phyloP scores from a whole-genome alignment of 345 rosid species.

The Punica granatum region DNA sequence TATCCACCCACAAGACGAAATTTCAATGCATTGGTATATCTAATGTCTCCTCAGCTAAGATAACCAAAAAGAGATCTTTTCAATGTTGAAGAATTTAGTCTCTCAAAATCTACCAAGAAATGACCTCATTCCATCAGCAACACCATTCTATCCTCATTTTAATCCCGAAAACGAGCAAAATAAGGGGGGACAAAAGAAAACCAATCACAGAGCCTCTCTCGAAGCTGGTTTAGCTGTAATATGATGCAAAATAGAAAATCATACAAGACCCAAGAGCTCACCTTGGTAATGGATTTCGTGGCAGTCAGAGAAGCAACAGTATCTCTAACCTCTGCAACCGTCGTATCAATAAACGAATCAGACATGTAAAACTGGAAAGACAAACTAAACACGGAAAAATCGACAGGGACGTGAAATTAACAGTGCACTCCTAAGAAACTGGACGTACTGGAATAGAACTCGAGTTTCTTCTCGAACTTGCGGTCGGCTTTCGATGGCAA shows the following conservation, averaged over 20 bases:
- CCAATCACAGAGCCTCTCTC: neutral
- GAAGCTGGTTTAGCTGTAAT: neutral
- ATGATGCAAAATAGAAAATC: neutral
- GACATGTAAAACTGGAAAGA: neutral
- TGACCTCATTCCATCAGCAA: neutral
- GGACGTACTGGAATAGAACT: conserved; percentile 49
- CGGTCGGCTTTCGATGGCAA: conserved; percentile 33
- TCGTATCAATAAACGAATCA: too few relatives aligned
- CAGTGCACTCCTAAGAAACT: neutral
- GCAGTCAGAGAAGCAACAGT: conserved; percentile 43
- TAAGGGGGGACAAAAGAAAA: neutral
- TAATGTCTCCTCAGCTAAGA: neutral
- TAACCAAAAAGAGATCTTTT: neutral
- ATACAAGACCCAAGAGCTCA: conserved; percentile 6
- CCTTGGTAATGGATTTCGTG: conserved; percentile 49
- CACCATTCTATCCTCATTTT: too few relatives aligned
- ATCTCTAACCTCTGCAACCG: conserved; percentile 61
- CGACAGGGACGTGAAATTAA: neutral
- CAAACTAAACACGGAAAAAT: neutral
- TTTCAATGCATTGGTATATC: neutral
- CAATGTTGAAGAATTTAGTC: neutral
- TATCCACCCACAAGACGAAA: neutral
- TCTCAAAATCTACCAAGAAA: too few relatives aligned
- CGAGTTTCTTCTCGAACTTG: conserved; percentile 50
- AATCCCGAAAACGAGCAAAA: too few relatives aligned